Conservation (phyloP, 2,329 filamentous ascomycete genomes). For the Emergomyces orientalis region DNA sequence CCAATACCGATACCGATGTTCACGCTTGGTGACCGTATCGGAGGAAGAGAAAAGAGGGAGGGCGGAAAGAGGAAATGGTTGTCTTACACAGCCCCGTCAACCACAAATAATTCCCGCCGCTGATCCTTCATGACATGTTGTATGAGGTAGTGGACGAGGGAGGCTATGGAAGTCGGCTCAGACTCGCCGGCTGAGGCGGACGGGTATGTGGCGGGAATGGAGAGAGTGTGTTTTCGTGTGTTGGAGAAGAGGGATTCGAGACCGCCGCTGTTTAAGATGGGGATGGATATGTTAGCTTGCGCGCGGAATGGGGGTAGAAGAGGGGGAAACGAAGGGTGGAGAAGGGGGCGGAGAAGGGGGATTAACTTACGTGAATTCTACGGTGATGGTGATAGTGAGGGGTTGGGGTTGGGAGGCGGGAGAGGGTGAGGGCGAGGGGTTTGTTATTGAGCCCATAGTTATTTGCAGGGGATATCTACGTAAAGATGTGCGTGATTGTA, state of each 20-base stretch:
- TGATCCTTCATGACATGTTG: slow-evolving; percentile 74
- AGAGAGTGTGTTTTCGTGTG: slow-evolving; percentile 61
- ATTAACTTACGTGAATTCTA: slow-evolving; percentile 61
- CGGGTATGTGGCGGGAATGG: slow-evolving; percentile 52
- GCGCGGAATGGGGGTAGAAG: slow-evolving; percentile 7
- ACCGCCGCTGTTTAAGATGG: slow-evolving; percentile 55
- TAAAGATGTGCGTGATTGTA: too few species aligned
- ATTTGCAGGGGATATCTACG: not conserved
- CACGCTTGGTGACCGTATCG: not conserved
- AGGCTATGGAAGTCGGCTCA: slow-evolving; percentile 58
- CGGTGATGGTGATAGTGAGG: slow-evolving; percentile 51
- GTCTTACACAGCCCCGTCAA: slow-evolving; percentile 78
- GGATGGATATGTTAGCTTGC: slow-evolving; percentile 14
- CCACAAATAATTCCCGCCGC: slow-evolving; percentile 78
- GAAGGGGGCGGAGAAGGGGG: not conserved
- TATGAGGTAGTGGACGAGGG: slow-evolving; percentile 70
- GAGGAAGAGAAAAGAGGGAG: not conserved
- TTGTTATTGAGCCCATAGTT: not conserved
- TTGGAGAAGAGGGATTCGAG: slow-evolving; percentile 91
- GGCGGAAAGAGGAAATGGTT: not conserved
- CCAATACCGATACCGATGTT: not conserved
- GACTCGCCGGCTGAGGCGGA: slow-evolving; percentile 47
- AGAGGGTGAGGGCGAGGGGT: not conserved
- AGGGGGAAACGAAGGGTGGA: not conserved
- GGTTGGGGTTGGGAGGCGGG: slow-evolving; percentile 7